A percentile compares a stretch with the other conserved stretches of the same genome.
phyloP scores from a whole-genome alignment of 768 basidiomycete genomes.

The Boletus vermiculosoides region DNA sequence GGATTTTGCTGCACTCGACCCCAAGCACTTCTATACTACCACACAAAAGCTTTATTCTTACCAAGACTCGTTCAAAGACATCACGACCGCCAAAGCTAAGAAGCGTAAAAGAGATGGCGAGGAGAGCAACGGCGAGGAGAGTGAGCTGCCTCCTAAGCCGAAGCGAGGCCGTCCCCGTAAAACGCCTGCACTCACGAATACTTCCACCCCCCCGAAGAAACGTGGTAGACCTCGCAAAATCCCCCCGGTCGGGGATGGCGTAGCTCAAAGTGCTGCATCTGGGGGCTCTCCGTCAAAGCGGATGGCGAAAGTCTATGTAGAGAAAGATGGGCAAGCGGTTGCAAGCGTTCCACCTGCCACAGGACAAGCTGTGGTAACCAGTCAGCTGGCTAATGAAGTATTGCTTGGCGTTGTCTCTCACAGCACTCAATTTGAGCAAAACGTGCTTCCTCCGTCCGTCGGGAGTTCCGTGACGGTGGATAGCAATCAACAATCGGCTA shows the following conservation, averaged over 20 bases:
- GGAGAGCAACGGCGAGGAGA: constrained; percentile 14
- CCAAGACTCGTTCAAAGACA: constrained; percentile 50
- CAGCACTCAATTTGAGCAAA: neutral
- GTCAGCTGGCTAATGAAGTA: neutral
- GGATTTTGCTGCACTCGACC: constrained; percentile 48
- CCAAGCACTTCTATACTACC: constrained; percentile 55
- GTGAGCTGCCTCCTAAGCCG: constrained; percentile 21
- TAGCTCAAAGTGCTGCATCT: neutral
- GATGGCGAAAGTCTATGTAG: neutral
- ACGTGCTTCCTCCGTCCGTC: neutral
- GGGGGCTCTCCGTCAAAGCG: constrained; percentile 9
- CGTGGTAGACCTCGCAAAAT: constrained; percentile 37
- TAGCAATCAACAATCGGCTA: neutral
- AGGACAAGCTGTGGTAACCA: neutral
- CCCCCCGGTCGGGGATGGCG: constrained; percentile 2
- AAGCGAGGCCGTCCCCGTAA: constrained; percentile 64
- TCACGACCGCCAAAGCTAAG: constrained; percentile 16
- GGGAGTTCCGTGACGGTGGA: neutral
- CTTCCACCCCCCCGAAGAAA: constrained; percentile 30
- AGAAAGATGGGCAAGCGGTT: neutral
- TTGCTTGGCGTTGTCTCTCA: neutral
- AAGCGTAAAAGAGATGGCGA: constrained; percentile 36
- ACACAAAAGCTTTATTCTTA: constrained; percentile 41
- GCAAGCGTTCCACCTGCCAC: neutral
- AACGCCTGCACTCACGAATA: constrained; percentile 12